A percentile compares a stretch with the other conserved stretches of the same genome.
These are phyloP conservation scores for Blastomyces silverae DNA, from an alignment of 2,329 filamentous ascomycete species.

Conservation along the genomic window DNA sequence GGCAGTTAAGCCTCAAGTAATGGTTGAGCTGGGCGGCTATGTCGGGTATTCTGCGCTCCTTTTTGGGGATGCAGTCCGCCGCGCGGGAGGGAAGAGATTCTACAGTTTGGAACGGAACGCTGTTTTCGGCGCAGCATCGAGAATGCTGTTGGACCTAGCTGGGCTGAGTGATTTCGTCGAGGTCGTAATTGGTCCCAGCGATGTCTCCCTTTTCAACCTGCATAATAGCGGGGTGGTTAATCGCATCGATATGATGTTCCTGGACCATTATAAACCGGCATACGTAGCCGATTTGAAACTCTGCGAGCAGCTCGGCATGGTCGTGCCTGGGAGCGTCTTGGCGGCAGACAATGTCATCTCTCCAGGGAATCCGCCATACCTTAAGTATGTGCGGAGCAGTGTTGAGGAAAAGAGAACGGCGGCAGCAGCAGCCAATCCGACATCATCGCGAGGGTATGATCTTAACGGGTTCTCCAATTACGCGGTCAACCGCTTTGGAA, in stretches of 20 bases:
- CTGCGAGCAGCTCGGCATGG: constrained; percentile 62
- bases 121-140: constrained; percentile 64
- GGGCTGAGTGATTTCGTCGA: constrained; percentile 64
- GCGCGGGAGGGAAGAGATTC: constrained; percentile 59
- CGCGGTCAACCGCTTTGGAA: constrained; percentile 26
- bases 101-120: constrained; percentile 67
- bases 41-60: constrained; percentile 74
- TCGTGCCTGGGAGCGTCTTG: constrained; percentile 49
- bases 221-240: constrained; percentile 48
- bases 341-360: constrained; percentile 42
- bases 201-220: constrained; percentile 58
- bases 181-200: constrained; percentile 63
- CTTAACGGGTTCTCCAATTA: constrained; percentile 23
- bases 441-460: constrained; percentile 22
- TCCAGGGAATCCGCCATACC: constrained; percentile 43
- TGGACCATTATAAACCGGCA: constrained; percentile 73
- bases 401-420: constrained; percentile 54
- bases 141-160: constrained; percentile 63
- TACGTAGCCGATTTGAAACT: constrained; percentile 70
- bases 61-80: constrained; percentile 60
- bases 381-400: constrained; percentile 60
- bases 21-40: constrained; percentile 76
- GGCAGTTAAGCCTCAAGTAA: constrained; percentile 57
- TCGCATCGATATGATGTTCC: constrained; percentile 64
- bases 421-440: constrained; percentile 23